Conservation (phyloP, 345 rosid species). For the Syzygium oleosum region DNA sequence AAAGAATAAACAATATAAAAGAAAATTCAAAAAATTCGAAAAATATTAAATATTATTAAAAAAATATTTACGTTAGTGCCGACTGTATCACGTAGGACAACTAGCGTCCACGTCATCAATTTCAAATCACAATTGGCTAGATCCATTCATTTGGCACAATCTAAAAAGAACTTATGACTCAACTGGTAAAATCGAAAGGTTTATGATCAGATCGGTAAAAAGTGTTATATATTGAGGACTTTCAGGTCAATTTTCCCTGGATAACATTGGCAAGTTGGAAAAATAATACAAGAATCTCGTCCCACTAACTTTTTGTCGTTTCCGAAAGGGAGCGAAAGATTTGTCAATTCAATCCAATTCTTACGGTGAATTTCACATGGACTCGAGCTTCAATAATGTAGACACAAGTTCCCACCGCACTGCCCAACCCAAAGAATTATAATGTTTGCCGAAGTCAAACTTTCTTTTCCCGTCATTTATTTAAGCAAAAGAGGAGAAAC, state of each 20-base stretch:
- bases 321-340: neutral
- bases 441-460: neutral
- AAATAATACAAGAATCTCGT: neutral
- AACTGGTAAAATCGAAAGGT: no score
- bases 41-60: no score
- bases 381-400: neutral
- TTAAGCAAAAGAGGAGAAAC: neutral
- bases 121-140: no score
- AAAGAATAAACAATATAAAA: no score
- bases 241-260: neutral
- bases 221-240: no score
- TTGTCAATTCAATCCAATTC: neutral
- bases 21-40: no score
- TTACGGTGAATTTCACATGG: neutral
- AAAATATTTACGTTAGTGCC: no score
- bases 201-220: no score
- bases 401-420: neutral
- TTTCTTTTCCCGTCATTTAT: neutral
- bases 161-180: no score
- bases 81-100: no score
- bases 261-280: neutral
- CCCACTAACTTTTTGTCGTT: neutral
- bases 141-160: no score
- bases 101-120: no score
- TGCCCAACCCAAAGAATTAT: neutral